Base-by-base conservation (phyloP, 352 stramenopile genomes). In the Phytophthora podocarpi region DNA sequence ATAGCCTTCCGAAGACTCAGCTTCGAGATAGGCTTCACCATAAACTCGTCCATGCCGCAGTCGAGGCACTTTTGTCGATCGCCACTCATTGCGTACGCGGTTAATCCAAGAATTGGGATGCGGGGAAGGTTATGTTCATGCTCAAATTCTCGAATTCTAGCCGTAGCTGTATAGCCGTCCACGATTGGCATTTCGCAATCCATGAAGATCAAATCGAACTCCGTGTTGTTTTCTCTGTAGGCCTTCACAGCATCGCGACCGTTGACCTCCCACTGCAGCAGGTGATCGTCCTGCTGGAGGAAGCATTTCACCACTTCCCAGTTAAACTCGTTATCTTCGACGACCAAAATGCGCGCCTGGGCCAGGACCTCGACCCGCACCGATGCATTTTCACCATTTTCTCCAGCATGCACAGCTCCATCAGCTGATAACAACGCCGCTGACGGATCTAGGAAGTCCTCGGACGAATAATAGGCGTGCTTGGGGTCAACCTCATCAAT, bases 131-230 rank as follows among this genome's bases (percentile, higher is more conserved):
- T 50, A 36, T 87, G 80, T n/a, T 89, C 79, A n/a, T 32, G 43
- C 39, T 89, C 82, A 52, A 84, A 89, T 47, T 89, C 55, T 11
- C 82, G 80, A 43, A 91, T 90, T 18, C 65, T 53, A 31, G 64
- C 67, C 0, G 83, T 89, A n/a, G 83, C 83, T 6, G 79, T 73
- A 55, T 92, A 92, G 8, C 83, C 83, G 54, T 92, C 79, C 83
- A 92, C 91, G 15, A 91, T 73, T 18, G 83, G 83, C 83, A 92
- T 92, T 53, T 92, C 83, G 47, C 81, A 90, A 53, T 92, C 83
- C 83, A 92, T 92, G 53, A 91, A 89, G 31, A 92, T 73, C 37
- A 91, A 32, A 24, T 89, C 78, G 56, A 83, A 92, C 37, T 81
- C 74, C 20, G 64, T 56, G 24, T 70, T 51, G 20, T 89, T 59